Conservation (phyloP, 2,329 filamentous ascomycete species). For the Arthrobotrys megalospora region DNA sequence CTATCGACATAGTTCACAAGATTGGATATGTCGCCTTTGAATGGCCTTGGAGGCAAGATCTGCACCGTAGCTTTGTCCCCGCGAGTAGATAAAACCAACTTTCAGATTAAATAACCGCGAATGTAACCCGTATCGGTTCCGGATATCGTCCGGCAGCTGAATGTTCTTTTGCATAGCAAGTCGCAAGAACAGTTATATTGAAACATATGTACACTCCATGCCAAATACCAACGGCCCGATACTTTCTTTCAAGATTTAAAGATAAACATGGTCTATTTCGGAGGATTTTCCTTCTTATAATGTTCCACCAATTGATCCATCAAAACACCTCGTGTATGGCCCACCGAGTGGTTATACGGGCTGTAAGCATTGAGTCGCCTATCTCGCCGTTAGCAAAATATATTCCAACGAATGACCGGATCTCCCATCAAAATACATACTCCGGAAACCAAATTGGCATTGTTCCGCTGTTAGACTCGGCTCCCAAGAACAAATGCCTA, state of each 20-base stretch:
- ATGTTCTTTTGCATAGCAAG: neutral
- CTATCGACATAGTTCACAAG: too few species aligned
- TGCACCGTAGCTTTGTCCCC: neutral
- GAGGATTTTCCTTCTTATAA: conserved; percentile 58
- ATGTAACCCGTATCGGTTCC: neutral
- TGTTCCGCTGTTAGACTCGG: conserved; percentile 22
- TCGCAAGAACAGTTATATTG: conserved; percentile 13
- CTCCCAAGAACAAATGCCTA: conserved; percentile 46
- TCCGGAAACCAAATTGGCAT: conserved; percentile 54
- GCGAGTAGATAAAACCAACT: neutral
- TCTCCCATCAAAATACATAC: conserved; percentile 29
- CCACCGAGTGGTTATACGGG: conserved; percentile 43
- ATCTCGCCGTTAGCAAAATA: conserved; percentile 22
- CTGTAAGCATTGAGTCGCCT: conserved; percentile 54
- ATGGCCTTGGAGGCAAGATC: too few species aligned
- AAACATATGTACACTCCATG: conserved; percentile 47
- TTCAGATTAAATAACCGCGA: neutral
- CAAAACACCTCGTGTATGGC: conserved; percentile 52
- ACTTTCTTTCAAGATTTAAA: neutral
- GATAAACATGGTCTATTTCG: conserved; percentile 30
- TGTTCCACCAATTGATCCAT: conserved; percentile 58
- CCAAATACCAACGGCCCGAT: neutral
- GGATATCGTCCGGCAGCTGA: neutral
- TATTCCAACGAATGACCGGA: neutral
- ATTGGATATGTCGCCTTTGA: too few species aligned